Percentiles rank a stretch among this genome's conserved stretches.
Evolutionary conservation across 139 green algal species (phyloP).

Genomic region (Chlorella sp.): DNA sequence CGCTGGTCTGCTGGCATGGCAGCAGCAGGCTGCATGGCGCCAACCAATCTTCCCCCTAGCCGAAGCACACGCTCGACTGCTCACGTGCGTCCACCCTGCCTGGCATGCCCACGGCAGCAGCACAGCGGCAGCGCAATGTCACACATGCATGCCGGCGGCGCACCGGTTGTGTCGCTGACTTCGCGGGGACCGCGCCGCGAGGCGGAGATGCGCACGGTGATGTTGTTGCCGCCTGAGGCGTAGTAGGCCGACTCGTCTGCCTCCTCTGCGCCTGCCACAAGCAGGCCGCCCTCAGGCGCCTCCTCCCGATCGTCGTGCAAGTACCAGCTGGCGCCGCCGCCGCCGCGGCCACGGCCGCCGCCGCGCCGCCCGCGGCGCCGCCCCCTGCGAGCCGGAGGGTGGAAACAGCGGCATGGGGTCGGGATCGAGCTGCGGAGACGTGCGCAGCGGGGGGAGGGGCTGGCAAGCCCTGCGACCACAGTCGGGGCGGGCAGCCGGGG

Average conservation of each 20-base stretch:
- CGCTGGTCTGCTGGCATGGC: too few species aligned
- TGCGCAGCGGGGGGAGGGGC: not conserved
- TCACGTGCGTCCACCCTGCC: too few species aligned
- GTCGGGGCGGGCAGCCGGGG: too few species aligned
- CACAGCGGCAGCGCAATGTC: too few species aligned
- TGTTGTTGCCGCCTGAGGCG: not conserved
- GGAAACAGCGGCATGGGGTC: not conserved
- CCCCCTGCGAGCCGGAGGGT: not conserved
- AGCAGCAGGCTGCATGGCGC: too few species aligned
- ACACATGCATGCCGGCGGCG: not conserved
- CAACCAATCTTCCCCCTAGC: too few species aligned
- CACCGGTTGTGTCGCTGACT: conserved; percentile 16
- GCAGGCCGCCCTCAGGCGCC: not conserved
- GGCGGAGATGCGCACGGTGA: conserved; percentile 15
- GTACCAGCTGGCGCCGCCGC: not conserved
- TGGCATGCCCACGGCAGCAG: too few species aligned
- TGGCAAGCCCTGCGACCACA: too few species aligned
- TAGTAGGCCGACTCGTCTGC: conserved; percentile 1
- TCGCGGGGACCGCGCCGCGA: not conserved
- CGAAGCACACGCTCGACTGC: too few species aligned
- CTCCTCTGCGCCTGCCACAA: not conserved
- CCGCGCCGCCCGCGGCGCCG: not conserved
- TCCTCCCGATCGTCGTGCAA: not conserved
- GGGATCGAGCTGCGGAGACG: not conserved
- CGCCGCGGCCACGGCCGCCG: not conserved